Evolutionary conservation across 2,329 filamentous ascomycete genomes (phyloP), one percentile per base, ranked within the genome.

Genomic region (Aspergillus sp.): DNA sequence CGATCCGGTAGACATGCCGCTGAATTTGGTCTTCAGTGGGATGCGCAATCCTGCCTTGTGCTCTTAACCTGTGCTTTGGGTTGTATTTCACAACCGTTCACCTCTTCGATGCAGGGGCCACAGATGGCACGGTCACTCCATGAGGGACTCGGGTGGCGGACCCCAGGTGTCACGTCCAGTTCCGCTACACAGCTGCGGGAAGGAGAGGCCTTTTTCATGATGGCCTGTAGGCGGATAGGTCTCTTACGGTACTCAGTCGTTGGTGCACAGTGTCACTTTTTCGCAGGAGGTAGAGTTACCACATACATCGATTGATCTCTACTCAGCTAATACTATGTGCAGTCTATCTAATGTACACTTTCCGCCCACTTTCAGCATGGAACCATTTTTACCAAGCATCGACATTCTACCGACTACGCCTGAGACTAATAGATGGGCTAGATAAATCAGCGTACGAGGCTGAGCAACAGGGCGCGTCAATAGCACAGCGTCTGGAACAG

Each of bases 361-460:
- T 73, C 6, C 59, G 63, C n/a, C 63, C 68, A 29, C 45, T 69
- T n/a, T 46, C 61, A 42, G 58, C 66, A 9, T 71, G 67, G 66
- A 54, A 68, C 41, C 59, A 66, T 47, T 70, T 71, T 43, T 53
- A 52, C 42, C 58, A 62, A 30, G 57, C 62, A 2, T 63, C 60
- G 5, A 59, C 52, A 7, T 59, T 60, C 30, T 66, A 62, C 34
- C 66, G 67, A 41, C 55, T 71, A 5, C 65, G 66, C 47, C 55
- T 68, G 28, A 58, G 54, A 47, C 46, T 48, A 19, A 56, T 47
- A 28, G 46, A 55, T 29, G 51, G 56, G 5, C 34, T 54, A 32
- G 42, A 46, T 43, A 30, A 34, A 26, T 48, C 39, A 33, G 43
- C 34, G 29, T 45, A 41, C 41, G 42, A 45, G 45, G 40, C 34